Percentiles rank a stretch among this genome's conserved stretches.
These are phyloP conservation scores for Pichia sp. DNA, from an alignment of 1,139 yeast species.

Conservation along the genomic window DNA sequence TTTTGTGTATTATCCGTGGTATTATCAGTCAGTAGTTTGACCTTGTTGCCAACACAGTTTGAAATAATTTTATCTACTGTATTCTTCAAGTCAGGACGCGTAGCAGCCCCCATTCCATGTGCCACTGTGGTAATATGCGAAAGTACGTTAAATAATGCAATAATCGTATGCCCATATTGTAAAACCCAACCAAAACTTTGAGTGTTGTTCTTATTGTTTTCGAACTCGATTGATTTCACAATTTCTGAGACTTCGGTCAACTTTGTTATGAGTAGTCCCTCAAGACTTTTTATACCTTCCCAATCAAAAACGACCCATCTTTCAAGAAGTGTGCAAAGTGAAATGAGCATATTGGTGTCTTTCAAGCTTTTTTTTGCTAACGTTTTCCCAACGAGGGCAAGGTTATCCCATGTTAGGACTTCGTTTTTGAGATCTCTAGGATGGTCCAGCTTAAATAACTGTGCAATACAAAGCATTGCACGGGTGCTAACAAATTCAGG, in stretches of 20 bases:
- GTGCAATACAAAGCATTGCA: conserved; percentile 4
- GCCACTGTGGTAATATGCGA: conserved; percentile 5
- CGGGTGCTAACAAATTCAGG: conserved; percentile 1
- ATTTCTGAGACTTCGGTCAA: conserved; percentile 4
- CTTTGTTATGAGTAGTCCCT: conserved; percentile 9
- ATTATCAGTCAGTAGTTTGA: neutral
- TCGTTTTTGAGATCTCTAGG: neutral
- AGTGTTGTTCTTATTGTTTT: neutral
- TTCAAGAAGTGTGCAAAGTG: conserved; percentile 4
- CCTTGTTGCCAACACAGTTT: conserved; percentile 5
- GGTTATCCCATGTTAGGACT: neutral
- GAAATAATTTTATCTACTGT: conserved; percentile 1
- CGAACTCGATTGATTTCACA: conserved; percentile 1
- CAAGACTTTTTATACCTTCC: conserved; percentile 8
- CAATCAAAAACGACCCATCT: conserved; percentile 13
- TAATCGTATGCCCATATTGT: conserved; percentile 8
- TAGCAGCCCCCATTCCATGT: neutral
- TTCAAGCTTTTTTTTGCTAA: conserved; percentile 2
- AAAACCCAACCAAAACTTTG: conserved; percentile 7
- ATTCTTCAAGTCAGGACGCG: neutral
- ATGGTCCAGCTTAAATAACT: neutral
- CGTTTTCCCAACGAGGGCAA: conserved; percentile 1
- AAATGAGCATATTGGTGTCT: neutral
- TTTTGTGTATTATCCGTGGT: neutral
- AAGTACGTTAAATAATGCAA: neutral